Evolutionary conservation across 139 green algal species (phyloP), one percentile per base, ranked within the genome.

Genomic region (Tetratostichococcus sp.): DNA sequence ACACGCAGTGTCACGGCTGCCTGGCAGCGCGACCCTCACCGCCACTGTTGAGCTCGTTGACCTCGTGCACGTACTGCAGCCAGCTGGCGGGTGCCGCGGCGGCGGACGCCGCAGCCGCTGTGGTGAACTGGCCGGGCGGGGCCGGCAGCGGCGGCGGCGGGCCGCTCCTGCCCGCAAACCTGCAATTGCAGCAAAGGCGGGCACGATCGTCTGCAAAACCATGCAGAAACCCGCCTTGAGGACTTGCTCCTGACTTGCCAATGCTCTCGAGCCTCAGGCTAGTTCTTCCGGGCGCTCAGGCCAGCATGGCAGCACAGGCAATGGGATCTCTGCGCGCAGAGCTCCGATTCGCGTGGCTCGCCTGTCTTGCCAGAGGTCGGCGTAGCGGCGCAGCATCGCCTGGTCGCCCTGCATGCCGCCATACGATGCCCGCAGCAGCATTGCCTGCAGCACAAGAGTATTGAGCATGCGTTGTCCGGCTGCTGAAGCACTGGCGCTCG

Each of bases 391-490:
- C 65, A 91, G 75, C 86, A 91, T 83, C 0, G 58, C 65, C 30
- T 86, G 77, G 67, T 91, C 86, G 0, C 81, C 70, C 1, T 39
- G 50, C 83, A 89, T 89, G 69, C 86, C 86, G 11, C 86, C 86
- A 68, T 81, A 89, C 30, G 79, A 70, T 22, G 83, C 81, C 0
- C 86, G 74, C 57, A 87, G 43, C 68, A 84, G 35, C 68, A 89
- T 75, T 73, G 72, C 73, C 39, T 50, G 39, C 6, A 50, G 11
- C 6, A 50, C 11, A 6, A 50, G 39, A 50, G 39, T 50, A n/a
- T n/a, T n/a, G n/a, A n/a, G n/a, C n/a, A n/a, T n/a, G n/a, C n/a
- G n/a, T n/a, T n/a, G n/a, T n/a, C n/a, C n/a, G n/a, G n/a, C n/a
- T n/a, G n/a, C n/a, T n/a, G n/a, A n/a, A n/a, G n/a, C n/a, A 50